phyloP scores from a whole-genome alignment of 768 basidiomycete genomes.

The Ramaria rubella region DNA sequence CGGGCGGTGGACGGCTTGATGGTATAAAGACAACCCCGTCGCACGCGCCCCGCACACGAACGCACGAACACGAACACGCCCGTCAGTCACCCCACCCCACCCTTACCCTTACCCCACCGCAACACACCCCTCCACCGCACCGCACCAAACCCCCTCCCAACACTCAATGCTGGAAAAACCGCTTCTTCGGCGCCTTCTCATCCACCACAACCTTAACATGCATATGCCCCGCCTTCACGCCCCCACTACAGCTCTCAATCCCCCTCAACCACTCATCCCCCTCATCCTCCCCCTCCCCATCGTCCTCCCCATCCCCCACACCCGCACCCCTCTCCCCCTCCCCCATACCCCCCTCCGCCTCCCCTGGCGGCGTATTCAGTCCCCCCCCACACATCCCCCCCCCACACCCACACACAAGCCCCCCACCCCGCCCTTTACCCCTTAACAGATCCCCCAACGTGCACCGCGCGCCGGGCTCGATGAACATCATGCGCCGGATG shows the following conservation, averaged over 20 bases:
- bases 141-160: no score
- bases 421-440: constrained; percentile 67
- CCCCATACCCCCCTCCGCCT: constrained; percentile 64
- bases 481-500: constrained; percentile 87
- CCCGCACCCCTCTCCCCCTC: constrained; percentile 55
- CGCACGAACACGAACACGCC: constrained; percentile 9
- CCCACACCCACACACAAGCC: constrained; percentile 76
- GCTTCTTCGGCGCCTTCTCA: constrained; percentile 65
- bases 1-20: no score
- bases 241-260: constrained; percentile 52
- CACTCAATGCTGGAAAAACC: constrained; percentile 58
- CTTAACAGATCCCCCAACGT: constrained; percentile 88
- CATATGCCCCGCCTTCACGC: constrained; percentile 44
- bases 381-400: constrained; percentile 34
- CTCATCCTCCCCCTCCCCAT: constrained; percentile 63
- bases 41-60: no score
- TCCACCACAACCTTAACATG: constrained; percentile 72
- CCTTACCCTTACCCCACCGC: no score
- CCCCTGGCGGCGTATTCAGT: constrained; percentile 35
- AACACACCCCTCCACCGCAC: no score
- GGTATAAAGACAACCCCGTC: no score
- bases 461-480: constrained; percentile 84
- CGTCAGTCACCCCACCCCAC: not conserved
- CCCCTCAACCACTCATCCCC: constrained; percentile 86
- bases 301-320: constrained; percentile 44